These are phyloP conservation scores for Bertia moriformis DNA, from an alignment of 2,329 filamentous ascomycete species.

Conservation along the genomic window DNA sequence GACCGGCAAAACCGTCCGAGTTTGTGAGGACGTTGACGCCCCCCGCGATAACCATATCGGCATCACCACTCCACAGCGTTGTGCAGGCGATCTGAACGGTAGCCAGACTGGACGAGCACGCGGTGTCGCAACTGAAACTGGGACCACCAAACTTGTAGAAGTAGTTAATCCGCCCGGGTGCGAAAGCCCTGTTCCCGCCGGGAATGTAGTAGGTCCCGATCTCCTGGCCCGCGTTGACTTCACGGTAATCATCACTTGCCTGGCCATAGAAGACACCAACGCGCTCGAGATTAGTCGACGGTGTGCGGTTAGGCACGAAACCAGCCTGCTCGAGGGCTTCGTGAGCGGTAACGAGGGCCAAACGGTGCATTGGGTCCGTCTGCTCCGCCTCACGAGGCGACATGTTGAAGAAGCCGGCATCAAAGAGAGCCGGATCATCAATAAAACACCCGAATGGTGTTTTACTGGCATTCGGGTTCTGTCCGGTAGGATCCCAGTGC, in stretches of 20 bases:
- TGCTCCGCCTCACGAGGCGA: conserved; percentile 67
- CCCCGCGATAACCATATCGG: conserved; percentile 46
- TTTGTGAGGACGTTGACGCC: conserved; percentile 50
- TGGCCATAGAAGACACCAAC: conserved; percentile 65
- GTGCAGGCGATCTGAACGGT: conserved; percentile 56
- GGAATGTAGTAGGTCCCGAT: conserved; percentile 43
- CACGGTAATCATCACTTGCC: conserved; percentile 64
- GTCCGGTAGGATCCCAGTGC: conserved; percentile 58
- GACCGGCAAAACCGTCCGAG: conserved; percentile 46
- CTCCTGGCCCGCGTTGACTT: conserved; percentile 59
- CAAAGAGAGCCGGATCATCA: conserved; percentile 63
- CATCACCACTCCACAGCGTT: conserved; percentile 45
- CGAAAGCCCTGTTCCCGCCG: conserved; percentile 24
- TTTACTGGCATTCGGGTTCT: conserved; percentile 62
- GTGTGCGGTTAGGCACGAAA: conserved; percentile 59
- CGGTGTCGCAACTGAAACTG: conserved; percentile 62
- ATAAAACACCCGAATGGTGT: conserved; percentile 65
- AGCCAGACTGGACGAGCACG: conserved; percentile 61
- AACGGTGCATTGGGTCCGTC: conserved; percentile 68
- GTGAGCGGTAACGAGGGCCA: conserved; percentile 64
- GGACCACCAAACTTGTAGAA: conserved; percentile 66
- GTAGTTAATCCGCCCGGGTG: conserved; percentile 53
- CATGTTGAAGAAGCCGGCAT: conserved; percentile 80
- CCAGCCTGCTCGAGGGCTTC: conserved; percentile 73
- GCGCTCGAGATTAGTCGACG: conserved; percentile 46